Evolutionary conservation across 1,139 yeast genomes (phyloP), one percentile per base, ranked within the genome.

Genomic region (Suhomyces taliae): DNA sequence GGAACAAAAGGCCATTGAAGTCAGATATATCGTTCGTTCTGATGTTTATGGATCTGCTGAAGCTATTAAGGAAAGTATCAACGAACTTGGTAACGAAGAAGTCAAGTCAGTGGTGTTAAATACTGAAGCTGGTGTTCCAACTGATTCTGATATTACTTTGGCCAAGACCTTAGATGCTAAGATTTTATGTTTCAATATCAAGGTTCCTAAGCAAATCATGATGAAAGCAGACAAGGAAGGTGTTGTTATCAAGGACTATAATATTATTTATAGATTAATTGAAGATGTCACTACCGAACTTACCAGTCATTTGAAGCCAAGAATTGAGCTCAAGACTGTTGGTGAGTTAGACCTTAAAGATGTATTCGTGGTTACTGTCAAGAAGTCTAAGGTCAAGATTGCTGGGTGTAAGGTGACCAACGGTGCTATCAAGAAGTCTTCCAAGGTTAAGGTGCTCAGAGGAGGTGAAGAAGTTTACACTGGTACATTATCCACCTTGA

Each of bases 331-430:
- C 34, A 87, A 86, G 61, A 81, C 82, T 1, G 56, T 81, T 27
- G 88, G 93, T 4, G 90, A 84, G 48, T 87, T 85, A 0, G 83
- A 81, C 8, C 71, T 93, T 39, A 82, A 84, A 57, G 88, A 85
- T 47, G 76, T 89, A 2, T 91, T 93, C 66, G 78, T 78, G 35
- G 85, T 91, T 50, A 78, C 86, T 6, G 67, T 71, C 24, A 67
- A 76, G 51, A 72, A 75, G 51, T 61, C 69, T 15, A 76, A 70
- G 56, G 66, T 81, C 45, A 78, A 76, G 54, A 80, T 93, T 59
- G 99, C 98, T 1, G 99, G 99, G 6, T 88, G 95, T 60, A 84
- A 86, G 60, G 90, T 93, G n/a, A 61, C 70, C 15, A 79, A 78
- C 41, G 99, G 99, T 9, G 64, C 70, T 2, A 66, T 93, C 39